Base-by-base conservation (phyloP, 371 early-diverging fungal species). In the Saksenaea oblongispora region DNA sequence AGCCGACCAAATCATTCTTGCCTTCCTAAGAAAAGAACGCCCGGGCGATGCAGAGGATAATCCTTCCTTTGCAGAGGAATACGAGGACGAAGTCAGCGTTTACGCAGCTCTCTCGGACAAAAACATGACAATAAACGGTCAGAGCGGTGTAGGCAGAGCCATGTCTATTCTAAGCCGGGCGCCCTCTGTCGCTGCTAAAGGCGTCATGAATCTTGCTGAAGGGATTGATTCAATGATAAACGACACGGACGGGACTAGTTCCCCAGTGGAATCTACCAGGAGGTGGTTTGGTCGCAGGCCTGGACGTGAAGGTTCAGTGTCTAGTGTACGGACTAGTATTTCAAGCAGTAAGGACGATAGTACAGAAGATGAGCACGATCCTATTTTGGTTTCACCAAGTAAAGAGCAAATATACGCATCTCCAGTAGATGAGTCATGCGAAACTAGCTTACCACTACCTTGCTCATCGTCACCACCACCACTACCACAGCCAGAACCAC, bases 11-110 rank as follows among this genome's bases (percentile, higher is more conserved):
- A 62, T 71, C 27, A 69, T 82, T 31, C 59, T 66, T 24, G 69
- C 74, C 15, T 82, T 82, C 53, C 55, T 82, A 42, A 58, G 76
- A 54, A 82, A 82, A 61, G 82, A 82, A 51, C 66, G 70, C 34
- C 56, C 70, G 17, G 54, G 36, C 9, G 71, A 67, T 13, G 61
- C 34, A 1, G 61, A 63, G 0, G n/a, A 36, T n/a, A 31, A 65
- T 9, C n/a, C 70, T 4, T 70, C 77, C 2, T 76, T 76, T 61
- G 62, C 74, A 1, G 71, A 79, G 56, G 79, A 79, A 58, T 76
- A 67, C 41, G 70, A 69, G 57, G 71, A 73, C 24, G 65, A 74
- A 35, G 64, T 72, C 9, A 56, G 59, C 22, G 59, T 63, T 1
- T 70, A 65, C 17, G 64, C 70, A 18, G 63, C 70, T 0, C n/a